Percentiles rank a stretch among this genome's conserved stretches.
These are phyloP conservation scores for Cryptosporidium ubiquitum DNA, from an alignment of 169 alveolate genomes.

Conservation along the genomic window DNA sequence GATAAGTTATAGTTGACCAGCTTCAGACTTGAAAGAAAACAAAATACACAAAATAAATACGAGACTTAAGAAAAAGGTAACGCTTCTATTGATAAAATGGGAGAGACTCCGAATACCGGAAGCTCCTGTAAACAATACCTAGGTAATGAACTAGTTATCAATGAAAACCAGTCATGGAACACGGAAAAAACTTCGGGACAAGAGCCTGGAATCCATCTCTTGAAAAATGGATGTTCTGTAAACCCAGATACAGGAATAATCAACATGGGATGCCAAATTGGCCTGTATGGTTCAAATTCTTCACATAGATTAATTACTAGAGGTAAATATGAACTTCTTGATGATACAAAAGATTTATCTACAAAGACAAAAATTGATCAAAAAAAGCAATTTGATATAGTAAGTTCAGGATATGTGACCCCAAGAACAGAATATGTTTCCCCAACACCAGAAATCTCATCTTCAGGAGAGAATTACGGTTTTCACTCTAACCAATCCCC, in stretches of 20 bases:
- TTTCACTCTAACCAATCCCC: conserved; percentile 7
- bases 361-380: neutral
- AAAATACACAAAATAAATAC: neutral
- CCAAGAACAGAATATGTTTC: conserved; percentile 54
- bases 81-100: neutral
- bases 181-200: neutral
- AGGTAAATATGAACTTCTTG: neutral
- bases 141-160: conserved; percentile 21
- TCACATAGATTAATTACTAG: neutral
- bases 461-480: conserved; percentile 10
- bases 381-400: neutral
- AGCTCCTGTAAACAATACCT: conserved; percentile 1
- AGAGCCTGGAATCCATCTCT: neutral
- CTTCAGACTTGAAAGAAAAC: neutral
- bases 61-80: neutral
- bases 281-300: neutral
- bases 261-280: neutral
- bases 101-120: neutral
- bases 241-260: neutral
- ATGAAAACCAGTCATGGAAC: conserved; percentile 13
- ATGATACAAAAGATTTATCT: neutral
- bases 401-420: conserved; percentile 10
- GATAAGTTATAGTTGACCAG: conserved; percentile 5
- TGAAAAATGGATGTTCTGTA: neutral
- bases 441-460: neutral